Evolutionary conservation across 495 filamentous ascomycete genomes (phyloP).

Genomic region (Penicillium mononematosum): DNA sequence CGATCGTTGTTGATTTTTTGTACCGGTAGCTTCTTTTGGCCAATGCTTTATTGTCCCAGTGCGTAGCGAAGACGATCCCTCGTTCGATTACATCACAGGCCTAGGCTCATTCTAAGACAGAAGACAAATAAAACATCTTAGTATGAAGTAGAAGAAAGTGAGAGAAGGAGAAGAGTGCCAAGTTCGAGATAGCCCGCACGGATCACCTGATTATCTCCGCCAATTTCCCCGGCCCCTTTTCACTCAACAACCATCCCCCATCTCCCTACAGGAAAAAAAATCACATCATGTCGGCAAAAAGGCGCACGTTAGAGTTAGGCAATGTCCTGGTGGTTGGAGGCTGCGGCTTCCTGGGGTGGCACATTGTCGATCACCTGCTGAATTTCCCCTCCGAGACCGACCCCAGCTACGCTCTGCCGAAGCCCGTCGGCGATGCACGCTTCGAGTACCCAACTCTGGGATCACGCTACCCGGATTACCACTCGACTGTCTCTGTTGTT

Average conservation of each 20-base stretch:
- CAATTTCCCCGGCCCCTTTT: slow-evolving; percentile 18
- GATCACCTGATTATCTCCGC: slow-evolving; percentile 23
- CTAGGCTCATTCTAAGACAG: too few relatives aligned
- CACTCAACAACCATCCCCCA: slow-evolving; percentile 9
- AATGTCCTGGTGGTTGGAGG: slow-evolving; percentile 57
- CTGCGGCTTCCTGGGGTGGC: slow-evolving; percentile 59
- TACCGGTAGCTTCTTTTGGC: too few relatives aligned
- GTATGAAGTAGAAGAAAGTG: too few relatives aligned
- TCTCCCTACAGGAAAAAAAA: background rate
- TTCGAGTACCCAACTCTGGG: slow-evolving; percentile 43
- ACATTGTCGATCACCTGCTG: slow-evolving; percentile 58
- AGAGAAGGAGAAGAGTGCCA: too few relatives aligned
- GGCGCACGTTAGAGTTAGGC: slow-evolving; percentile 40
- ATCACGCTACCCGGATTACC: slow-evolving; percentile 43
- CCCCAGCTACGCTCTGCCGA: slow-evolving; percentile 42
- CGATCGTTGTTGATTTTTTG: too few relatives aligned
- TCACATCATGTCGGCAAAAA: slow-evolving; percentile 36
- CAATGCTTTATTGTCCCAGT: too few relatives aligned
- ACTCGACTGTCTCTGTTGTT: slow-evolving; percentile 71
- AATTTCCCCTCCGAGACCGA: slow-evolving; percentile 51
- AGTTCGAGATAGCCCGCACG: slow-evolving; percentile 6
- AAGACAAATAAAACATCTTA: too few relatives aligned
- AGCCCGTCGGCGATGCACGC: slow-evolving; percentile 37
- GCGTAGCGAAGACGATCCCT: too few relatives aligned
- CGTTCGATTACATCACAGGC: too few relatives aligned